Evolutionary conservation across 768 basidiomycete species (phyloP).

Genomic region (Cystoderma amianthinum): DNA sequence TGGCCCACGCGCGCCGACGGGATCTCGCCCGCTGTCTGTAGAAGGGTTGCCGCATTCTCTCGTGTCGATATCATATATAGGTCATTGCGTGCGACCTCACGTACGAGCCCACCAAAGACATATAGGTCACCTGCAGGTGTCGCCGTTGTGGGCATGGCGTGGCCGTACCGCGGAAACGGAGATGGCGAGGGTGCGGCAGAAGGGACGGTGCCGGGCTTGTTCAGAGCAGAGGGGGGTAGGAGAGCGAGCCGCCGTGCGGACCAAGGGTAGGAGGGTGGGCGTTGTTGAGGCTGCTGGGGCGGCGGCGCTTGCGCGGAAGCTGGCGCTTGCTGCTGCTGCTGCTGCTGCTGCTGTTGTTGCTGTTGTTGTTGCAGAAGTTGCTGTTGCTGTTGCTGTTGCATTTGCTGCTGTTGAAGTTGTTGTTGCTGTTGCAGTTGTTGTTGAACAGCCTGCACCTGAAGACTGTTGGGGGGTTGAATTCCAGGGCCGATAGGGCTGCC

Average conservation of each 20-base stretch:
- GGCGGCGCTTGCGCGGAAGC: slow-evolving; percentile 15
- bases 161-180: slow-evolving; percentile 95
- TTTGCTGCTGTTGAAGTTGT: not conserved
- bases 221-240: slow-evolving; percentile 57
- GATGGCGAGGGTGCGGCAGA: slow-evolving; percentile 69
- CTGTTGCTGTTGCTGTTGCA: not conserved
- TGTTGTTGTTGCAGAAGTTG: not conserved
- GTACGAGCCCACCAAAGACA: slow-evolving; percentile 94
- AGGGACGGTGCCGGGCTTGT: slow-evolving; percentile 58
- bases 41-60: slow-evolving; percentile 70
- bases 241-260: slow-evolving; percentile 67
- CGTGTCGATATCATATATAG: slow-evolving; percentile 84
- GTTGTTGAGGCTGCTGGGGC: slow-evolving; percentile 27
- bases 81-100: slow-evolving; percentile 86
- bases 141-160: slow-evolving; percentile 77
- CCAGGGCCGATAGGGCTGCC: slow-evolving; percentile 12
- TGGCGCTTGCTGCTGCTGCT: slow-evolving; percentile 21
- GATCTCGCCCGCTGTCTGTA: slow-evolving; percentile 85
- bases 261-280: slow-evolving; percentile 75
- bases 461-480: slow-evolving; percentile 3
- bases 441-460: not conserved
- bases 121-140: slow-evolving; percentile 86
- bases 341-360: slow-evolving; percentile 19
- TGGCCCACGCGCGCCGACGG: slow-evolving; percentile 94
- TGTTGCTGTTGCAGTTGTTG: not conserved